Conservation (phyloP, 2,329 filamentous ascomycete species). For the Madurella fahalii region DNA sequence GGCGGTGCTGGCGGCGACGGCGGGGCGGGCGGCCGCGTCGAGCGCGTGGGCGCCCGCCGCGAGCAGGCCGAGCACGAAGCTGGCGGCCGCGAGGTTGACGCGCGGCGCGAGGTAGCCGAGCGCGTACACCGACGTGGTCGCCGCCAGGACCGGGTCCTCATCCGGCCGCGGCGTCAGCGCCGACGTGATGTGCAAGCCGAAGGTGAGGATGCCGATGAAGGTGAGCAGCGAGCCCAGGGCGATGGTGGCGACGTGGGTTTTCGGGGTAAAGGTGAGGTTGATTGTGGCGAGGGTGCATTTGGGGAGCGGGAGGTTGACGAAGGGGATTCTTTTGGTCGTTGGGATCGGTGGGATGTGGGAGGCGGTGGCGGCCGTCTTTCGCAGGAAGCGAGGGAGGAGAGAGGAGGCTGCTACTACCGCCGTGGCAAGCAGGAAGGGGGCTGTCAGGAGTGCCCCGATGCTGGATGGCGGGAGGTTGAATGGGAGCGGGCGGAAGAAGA, state of each 20-base stretch:
- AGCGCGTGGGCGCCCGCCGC: constrained; percentile 41
- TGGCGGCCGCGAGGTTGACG: constrained; percentile 39
- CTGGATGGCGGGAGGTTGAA: constrained; percentile 37
- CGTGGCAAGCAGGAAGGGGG: constrained; percentile 41
- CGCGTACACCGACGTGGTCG: constrained; percentile 27
- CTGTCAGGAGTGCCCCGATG: constrained; percentile 44
- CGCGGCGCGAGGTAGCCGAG: constrained; percentile 26
- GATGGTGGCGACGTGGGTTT: constrained; percentile 34
- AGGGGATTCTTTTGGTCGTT: too few relatives aligned
- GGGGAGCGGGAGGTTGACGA: too few relatives aligned
- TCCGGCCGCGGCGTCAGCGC: constrained; percentile 31
- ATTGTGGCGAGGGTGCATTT: too few relatives aligned
- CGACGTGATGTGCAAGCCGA: constrained; percentile 41
- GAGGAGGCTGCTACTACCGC: constrained; percentile 32
- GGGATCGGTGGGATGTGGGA: too few relatives aligned
- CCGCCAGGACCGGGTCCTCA: constrained; percentile 10
- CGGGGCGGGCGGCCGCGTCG: constrained; percentile 39
- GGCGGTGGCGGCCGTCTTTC: neutral
- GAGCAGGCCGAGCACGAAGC: constrained; percentile 45
- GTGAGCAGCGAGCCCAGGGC: constrained; percentile 37
- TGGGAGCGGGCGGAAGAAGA: constrained; percentile 44
- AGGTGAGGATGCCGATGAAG: constrained; percentile 41
- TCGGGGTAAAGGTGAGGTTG: constrained; percentile 31
- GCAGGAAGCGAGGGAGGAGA: constrained; percentile 25
- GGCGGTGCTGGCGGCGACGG: constrained; percentile 45